Conservation (phyloP, 306 rosid species). For the Quercus variabilis region DNA sequence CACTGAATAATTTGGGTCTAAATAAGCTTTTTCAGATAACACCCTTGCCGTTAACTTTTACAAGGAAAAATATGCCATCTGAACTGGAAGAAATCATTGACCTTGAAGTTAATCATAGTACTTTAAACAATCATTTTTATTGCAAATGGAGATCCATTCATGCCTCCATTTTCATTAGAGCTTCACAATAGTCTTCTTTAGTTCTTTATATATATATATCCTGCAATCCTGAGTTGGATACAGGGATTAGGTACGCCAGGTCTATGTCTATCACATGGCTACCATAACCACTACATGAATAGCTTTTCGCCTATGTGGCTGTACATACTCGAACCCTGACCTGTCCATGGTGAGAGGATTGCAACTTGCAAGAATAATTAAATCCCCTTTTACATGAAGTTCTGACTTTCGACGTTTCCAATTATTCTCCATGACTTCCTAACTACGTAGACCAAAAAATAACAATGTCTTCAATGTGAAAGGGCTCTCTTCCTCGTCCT, state of each 20-base stretch:
- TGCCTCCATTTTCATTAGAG: neutral
- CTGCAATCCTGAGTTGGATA: conserved; percentile 21
- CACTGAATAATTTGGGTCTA: too few species aligned
- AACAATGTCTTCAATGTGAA: neutral
- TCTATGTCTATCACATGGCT: conserved; percentile 8
- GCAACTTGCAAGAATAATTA: neutral
- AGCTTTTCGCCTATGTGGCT: neutral
- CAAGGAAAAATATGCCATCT: too few species aligned
- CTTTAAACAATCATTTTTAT: too few species aligned
- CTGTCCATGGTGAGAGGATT: neutral
- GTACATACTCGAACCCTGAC: neutral
- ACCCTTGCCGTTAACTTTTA: too few species aligned
- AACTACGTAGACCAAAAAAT: conserved; percentile 20
- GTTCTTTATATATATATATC: neutral
- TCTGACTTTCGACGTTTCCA: too few species aligned
- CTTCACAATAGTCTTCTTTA: neutral
- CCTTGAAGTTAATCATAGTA: too few species aligned
- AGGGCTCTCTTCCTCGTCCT: neutral
- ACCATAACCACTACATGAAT: conserved; percentile 23
- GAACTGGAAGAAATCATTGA: too few species aligned
- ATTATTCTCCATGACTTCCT: neutral
- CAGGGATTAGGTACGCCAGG: conserved; percentile 33
- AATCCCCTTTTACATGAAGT: neutral
- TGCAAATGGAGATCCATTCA: neutral
- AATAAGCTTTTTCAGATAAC: too few species aligned